Conservation (phyloP, 192 early-diverging fungal genomes). For the Phycomyces blakesleeanus region DNA sequence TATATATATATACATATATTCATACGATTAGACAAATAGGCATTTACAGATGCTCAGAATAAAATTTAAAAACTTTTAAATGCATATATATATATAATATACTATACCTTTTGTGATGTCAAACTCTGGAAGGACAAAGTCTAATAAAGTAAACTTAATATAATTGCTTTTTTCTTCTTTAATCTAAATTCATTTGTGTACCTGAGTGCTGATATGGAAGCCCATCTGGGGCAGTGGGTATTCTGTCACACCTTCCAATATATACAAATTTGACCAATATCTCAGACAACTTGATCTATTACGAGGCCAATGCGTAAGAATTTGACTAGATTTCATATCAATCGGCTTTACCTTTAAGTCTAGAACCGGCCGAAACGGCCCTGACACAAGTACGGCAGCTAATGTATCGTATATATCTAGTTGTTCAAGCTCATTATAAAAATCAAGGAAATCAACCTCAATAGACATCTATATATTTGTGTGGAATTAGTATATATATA, state of each 20-base stretch:
- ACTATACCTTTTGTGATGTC: constrained; percentile 38
- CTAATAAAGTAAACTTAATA: constrained; percentile 16
- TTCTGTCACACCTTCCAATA: constrained; percentile 41
- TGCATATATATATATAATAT: constrained; percentile 3
- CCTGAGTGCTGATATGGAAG: constrained; percentile 56
- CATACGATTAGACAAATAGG: too few species aligned
- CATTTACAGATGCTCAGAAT: neutral
- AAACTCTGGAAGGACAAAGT: constrained; percentile 44
- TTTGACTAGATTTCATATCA: too few species aligned
- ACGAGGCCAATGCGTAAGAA: neutral
- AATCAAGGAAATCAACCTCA: constrained; percentile 34
- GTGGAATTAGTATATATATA: neutral
- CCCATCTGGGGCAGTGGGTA: constrained; percentile 38
- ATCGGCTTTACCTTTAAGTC: constrained; percentile 37
- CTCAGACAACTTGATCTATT: constrained; percentile 9
- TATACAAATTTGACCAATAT: constrained; percentile 43
- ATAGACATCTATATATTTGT: constrained; percentile 11
- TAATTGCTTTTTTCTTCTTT: neutral
- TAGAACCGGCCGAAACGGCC: constrained; percentile 37
- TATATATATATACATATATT: too few species aligned
- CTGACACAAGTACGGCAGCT: constrained; percentile 35
- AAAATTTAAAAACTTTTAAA: neutral
- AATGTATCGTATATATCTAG: constrained; percentile 43
- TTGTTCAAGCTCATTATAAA: constrained; percentile 44
- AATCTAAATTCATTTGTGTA: constrained; percentile 11